Evolutionary conservation across 169 alveolate species (phyloP).

Genomic region (Cystoisospora suis): DNA sequence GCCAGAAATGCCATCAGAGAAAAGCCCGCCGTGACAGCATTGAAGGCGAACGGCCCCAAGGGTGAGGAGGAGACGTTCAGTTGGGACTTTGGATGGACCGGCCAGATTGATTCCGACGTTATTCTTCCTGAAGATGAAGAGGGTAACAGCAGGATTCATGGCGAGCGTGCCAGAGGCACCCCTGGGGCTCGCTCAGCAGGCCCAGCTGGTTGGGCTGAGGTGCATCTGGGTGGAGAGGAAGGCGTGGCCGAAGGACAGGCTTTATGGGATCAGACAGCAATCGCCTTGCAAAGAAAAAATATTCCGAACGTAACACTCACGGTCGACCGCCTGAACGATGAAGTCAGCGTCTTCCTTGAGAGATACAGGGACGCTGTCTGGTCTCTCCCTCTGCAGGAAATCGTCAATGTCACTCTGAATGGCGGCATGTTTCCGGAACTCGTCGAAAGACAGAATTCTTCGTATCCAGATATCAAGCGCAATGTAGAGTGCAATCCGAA

Average conservation of each 20-base stretch:
- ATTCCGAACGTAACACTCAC: constrained; percentile 46
- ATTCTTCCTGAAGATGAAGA: neutral
- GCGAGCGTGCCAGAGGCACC: too few relatives aligned
- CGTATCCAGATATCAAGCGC: constrained; percentile 39
- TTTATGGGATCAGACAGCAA: neutral
- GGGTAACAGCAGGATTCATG: neutral
- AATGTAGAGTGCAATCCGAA: constrained; percentile 40
- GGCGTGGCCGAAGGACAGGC: neutral
- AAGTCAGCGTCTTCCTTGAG: neutral
- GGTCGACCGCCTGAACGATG: neutral
- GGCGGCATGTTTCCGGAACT: constrained; percentile 50
- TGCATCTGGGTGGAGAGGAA: neutral
- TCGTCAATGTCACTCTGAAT: constrained; percentile 49
- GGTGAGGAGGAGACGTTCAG: too few relatives aligned
- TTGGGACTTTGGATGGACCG: too few relatives aligned
- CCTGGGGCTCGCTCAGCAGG: too few relatives aligned
- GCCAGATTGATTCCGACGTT: neutral
- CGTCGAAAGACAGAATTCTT: constrained; percentile 18
- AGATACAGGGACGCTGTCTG: constrained; percentile 47
- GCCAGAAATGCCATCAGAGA: too few relatives aligned
- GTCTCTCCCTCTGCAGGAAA: constrained; percentile 47
- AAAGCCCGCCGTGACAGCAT: too few relatives aligned
- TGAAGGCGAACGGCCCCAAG: too few relatives aligned
- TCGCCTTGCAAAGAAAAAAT: constrained; percentile 10
- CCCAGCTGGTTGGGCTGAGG: neutral